phyloP scores from a whole-genome alignment of 2,329 filamentous ascomycete species.

The Parasarocladium wereldwijsianum region DNA sequence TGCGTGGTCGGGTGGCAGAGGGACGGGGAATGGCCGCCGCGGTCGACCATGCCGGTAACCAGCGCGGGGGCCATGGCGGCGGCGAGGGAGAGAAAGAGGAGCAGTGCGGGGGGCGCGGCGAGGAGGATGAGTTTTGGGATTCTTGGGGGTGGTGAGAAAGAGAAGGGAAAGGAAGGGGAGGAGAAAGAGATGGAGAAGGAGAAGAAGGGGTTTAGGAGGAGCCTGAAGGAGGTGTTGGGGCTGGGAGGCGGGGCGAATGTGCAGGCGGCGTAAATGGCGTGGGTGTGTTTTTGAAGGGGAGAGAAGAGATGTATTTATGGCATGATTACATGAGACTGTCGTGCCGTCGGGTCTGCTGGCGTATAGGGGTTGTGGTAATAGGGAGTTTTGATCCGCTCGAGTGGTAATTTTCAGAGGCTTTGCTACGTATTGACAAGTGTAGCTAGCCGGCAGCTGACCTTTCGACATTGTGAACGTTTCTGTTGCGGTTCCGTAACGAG shows the following conservation, averaged over 20 bases:
- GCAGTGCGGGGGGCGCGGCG: conserved; percentile 17
- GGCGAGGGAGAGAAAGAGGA: conserved; percentile 22
- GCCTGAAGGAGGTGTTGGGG: conserved; percentile 30
- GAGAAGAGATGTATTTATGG: no score
- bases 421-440: no score
- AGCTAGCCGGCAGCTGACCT: no score
- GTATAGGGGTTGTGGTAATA: no score
- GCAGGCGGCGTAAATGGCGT: no score
- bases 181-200: conserved; percentile 15
- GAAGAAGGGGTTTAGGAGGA: conserved; percentile 27
- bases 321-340: no score
- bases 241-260: conserved; percentile 14
- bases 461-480: no score
- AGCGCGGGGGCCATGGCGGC: conserved; percentile 11
- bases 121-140: conserved; percentile 31
- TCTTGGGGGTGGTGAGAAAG: conserved; percentile 25
- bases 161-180: conserved; percentile 14
- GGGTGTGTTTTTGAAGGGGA: no score
- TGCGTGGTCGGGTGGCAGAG: conserved; percentile 87
- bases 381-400: no score
- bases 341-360: no score
- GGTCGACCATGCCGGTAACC: conserved; percentile 23
- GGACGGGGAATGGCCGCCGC: conserved; percentile 79
- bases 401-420: no score
- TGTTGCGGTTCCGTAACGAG: no score